Evolutionary conservation across 805 yeast species (phyloP).

Genomic region (Cyberlindnera lachancei): DNA sequence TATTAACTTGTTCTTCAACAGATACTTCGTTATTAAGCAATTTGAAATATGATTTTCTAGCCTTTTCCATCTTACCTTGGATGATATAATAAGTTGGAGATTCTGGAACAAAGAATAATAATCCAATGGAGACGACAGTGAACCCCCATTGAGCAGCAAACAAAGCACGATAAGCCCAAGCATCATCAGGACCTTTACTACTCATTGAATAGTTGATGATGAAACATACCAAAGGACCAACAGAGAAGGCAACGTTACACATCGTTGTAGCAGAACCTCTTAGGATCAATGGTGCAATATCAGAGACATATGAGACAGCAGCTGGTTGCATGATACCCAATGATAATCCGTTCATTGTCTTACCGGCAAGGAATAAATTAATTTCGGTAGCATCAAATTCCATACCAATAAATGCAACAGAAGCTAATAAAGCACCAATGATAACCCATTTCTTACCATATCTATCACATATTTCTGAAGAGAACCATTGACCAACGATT

Average conservation of each 20-base stretch:
- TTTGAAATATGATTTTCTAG: constrained; percentile 29
- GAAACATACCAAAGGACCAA: no score
- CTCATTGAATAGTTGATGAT: constrained; percentile 43
- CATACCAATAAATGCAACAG: constrained; percentile 31
- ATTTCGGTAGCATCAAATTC: constrained; percentile 33
- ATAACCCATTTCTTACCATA: constrained; percentile 31
- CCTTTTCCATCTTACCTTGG: constrained; percentile 33
- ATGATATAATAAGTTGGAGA: constrained; percentile 51
- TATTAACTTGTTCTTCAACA: constrained; percentile 11
- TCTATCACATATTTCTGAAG: constrained; percentile 26
- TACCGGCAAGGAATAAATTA: constrained; percentile 31
- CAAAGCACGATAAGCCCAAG: constrained; percentile 44
- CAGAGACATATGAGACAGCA: constrained; percentile 35
- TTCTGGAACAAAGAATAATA: constrained; percentile 44
- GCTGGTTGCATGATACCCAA: constrained; percentile 36
- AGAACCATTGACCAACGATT: constrained; percentile 26
- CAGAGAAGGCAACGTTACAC: no score
- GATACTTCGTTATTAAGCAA: constrained; percentile 13
- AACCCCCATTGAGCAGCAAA: constrained; percentile 57
- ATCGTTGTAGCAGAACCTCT: constrained; percentile 34
- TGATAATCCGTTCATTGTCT: constrained; percentile 33
- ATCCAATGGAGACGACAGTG: constrained; percentile 40
- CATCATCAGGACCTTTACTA: constrained; percentile 25
- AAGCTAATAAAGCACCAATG: constrained; percentile 22
- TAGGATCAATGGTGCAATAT: constrained; percentile 33